These are phyloP conservation scores for Saturnispora serradocipensis DNA, from an alignment of 805 yeast species.

Conservation along the genomic window DNA sequence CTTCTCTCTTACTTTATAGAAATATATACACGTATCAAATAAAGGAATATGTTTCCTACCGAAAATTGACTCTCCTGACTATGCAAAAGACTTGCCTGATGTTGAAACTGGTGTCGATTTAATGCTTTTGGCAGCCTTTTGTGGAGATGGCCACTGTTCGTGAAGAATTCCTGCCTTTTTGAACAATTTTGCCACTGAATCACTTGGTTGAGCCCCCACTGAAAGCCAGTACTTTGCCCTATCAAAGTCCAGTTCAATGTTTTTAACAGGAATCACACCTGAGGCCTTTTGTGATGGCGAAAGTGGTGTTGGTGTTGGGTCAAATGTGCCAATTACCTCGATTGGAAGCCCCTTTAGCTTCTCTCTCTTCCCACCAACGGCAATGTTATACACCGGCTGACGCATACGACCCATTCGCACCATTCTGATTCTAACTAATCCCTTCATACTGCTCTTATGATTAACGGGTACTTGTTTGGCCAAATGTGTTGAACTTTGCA, in stretches of 20 bases:
- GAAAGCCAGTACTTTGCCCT: slow-evolving; percentile 95
- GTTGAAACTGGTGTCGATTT: slow-evolving; percentile 13
- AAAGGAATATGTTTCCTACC: not conserved
- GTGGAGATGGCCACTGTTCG: slow-evolving; percentile 49
- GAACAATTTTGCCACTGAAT: slow-evolving; percentile 65
- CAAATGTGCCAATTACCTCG: slow-evolving; percentile 91
- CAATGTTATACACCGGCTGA: slow-evolving; percentile 85
- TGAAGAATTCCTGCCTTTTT: slow-evolving; percentile 68
- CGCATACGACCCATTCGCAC: slow-evolving; percentile 89
- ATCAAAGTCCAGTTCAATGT: slow-evolving; percentile 74
- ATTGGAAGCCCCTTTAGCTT: slow-evolving; percentile 86
- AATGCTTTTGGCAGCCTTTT: slow-evolving; percentile 14
- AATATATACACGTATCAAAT: not conserved
- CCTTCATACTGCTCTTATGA: slow-evolving; percentile 36
- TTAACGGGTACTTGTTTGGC: not conserved
- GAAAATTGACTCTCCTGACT: not conserved
- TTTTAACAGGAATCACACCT: slow-evolving; percentile 58
- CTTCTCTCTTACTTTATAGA: not conserved
- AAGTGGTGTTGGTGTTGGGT: slow-evolving; percentile 69
- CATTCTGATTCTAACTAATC: slow-evolving; percentile 76
- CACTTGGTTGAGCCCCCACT: slow-evolving; percentile 93
- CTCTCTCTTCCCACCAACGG: slow-evolving; percentile 66
- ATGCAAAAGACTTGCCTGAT: slow-evolving; percentile 21
- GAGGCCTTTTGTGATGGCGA: slow-evolving; percentile 49
- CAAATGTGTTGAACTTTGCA: not conserved